Evolutionary conservation across 345 rosid species (phyloP), one percentile per base, ranked within the genome.

Genomic region (Physaria fendleri): DNA sequence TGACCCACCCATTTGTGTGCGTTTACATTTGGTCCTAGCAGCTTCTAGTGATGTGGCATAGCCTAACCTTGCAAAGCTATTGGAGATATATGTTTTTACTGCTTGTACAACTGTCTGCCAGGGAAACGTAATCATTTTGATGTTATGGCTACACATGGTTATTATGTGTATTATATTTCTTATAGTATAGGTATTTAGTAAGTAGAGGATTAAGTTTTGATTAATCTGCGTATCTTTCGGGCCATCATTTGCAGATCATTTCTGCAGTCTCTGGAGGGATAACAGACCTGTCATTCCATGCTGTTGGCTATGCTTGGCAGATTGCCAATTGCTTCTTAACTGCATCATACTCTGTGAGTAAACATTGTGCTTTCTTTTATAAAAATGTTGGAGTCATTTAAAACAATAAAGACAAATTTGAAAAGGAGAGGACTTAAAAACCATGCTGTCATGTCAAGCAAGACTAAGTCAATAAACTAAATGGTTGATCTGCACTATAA

Each of bases 231-330:
- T 11, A 32, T 52, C 25, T 32, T 22, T 15, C 43, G 40, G 27
- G 8, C 13, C 24, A 40, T 59, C 55, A 4, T 28, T 61, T 68
- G 61, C 88, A 91, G 98, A 85, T 91, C 3, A 71, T 93, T 64
- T 93, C 99, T 40, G 99, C 99, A 35, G 77, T 93, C 55, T 93
- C 94, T 44, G 99, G 99, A 51, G 99, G 99, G 65, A 74, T 93
- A 35, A 93, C 97, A 0, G 99, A 93, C 82, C 83, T 89, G 47
- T 82, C 91, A 49, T 93, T 93, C 68, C 74, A 89, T 66, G 88
- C 95, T 25, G 57, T 89, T 71, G 99, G 99, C 67, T 93, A 93
- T 72, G 69, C 87, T 54, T 93, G 99, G 97, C 99, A 93, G 77
- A 56, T 93, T 35, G 20, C 83, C 50, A 93, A 93, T 66, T 93